These are phyloP conservation scores for Yamadazyma ubonensis DNA, from an alignment of 805 yeast genomes.

Conservation along the genomic window DNA sequence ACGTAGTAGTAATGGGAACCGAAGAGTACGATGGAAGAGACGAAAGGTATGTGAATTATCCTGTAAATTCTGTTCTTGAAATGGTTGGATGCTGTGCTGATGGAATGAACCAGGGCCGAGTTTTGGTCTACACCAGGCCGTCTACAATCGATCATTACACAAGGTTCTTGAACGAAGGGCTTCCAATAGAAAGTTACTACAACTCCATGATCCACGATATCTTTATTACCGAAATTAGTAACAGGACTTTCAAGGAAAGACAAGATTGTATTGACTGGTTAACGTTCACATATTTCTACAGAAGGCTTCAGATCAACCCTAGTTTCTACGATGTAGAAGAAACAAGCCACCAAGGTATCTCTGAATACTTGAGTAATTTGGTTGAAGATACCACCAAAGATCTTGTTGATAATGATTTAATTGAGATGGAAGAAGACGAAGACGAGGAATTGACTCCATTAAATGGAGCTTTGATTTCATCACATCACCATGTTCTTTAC, in stretches of 20 bases:
- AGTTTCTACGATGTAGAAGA: slow-evolving; percentile 81
- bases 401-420: slow-evolving; percentile 55
- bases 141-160: slow-evolving; percentile 61
- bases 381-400: slow-evolving; percentile 72
- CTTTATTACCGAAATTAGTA: slow-evolving; percentile 71
- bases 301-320: slow-evolving; percentile 80
- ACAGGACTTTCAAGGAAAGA: slow-evolving; percentile 57
- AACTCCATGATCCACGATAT: slow-evolving; percentile 60
- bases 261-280: slow-evolving; percentile 93
- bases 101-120: slow-evolving; percentile 29
- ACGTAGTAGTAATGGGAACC: slow-evolving; percentile 69
- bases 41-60: slow-evolving; percentile 66
- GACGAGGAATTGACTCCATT: slow-evolving; percentile 50
- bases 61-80: slow-evolving; percentile 61
- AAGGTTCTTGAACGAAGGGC: slow-evolving; percentile 66
- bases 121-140: slow-evolving; percentile 52
- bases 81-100: slow-evolving; percentile 56
- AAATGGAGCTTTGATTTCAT: slow-evolving; percentile 71
- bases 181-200: slow-evolving; percentile 83
- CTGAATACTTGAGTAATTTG: slow-evolving; percentile 79
- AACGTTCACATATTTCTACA: slow-evolving; percentile 77
- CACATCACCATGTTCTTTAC: slow-evolving; percentile 67
- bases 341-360: slow-evolving; percentile 62
- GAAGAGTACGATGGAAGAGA: slow-evolving; percentile 71
- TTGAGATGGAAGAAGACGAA: slow-evolving; percentile 53